Base-by-base conservation (phyloP, 768 basidiomycete species). In the Calvatia gigantea region DNA sequence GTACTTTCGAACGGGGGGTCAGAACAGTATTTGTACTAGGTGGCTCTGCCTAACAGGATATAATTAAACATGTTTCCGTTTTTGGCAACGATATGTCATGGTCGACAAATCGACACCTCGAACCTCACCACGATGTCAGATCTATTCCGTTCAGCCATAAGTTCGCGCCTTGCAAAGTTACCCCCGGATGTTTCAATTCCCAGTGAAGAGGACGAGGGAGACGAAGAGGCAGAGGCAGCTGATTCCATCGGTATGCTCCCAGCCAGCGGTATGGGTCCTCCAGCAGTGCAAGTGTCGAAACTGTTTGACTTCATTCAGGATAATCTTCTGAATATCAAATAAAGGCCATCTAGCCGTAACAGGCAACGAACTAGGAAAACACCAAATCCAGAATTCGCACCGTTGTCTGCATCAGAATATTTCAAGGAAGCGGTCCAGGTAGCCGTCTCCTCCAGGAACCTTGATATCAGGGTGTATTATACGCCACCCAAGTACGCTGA, bases 401-500 rank as follows among this genome's bases (percentile, higher is more conserved):
- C 95, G 0, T 80, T 97, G 49, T 94, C 89, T 35, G 90, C 91
- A 0, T 71, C 81, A 14, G 75, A 75, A 1, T 96, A 81, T 75
- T 98, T 97, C 65, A 70, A 75, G 0, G 82, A 91, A 59, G 95
- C 96, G 7, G 71, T 87, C 2, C 86, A 93, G 63, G 86, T 98
- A 41, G 67, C 78, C 0, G 83, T 95, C 15, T 76, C 84, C 4
- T 65, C 73, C 11, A 75, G 84, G 6, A 74, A 74, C 17, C 81
- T 92, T 4, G 84, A 88, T 45, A 82, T 85, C 61, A 79, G 95
- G 28, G 87, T 85, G 8, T 97, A 98, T 70, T 90, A 95, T 67
- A 89, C 91, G 0, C 81, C 88, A 1, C 84, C 94, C 1, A 76
- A 76, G 45, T 68, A 71, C 28, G 60, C 72, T 17, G 73, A 76